Evolutionary conservation across 768 basidiomycete species (phyloP), one percentile per base, ranked within the genome.

Genomic region (Phaeotremella skinneri): DNA sequence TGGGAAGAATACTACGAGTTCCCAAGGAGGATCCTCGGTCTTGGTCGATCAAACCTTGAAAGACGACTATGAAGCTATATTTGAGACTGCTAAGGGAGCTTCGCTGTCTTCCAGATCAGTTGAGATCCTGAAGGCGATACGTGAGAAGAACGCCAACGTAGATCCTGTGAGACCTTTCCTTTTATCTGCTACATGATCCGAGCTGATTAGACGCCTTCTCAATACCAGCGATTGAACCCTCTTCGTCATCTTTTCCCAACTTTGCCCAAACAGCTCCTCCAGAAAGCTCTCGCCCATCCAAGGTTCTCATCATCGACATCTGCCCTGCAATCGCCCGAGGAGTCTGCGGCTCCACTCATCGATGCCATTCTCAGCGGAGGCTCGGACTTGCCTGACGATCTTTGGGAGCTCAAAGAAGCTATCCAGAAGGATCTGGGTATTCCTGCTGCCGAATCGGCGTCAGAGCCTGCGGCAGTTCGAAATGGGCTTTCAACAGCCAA

Each of bases 311-410:
- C 64, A 23, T 21, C 57, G 23, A 52, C 66, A 7, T 66, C 68
- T 6, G 47, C 62, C n/a, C 34, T 59, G 14, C 25, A 66, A 3
- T 56, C 58, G 1, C 50, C 63, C 0, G 70, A 70, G 16, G 65
- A 63, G 20, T 55, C 49, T 37, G 69, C 67, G 14, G 67, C 70
- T 26, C 67, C 66, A 1, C 49, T 77, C 0, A 64, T 73, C 41
- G 69, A 77, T 9, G 62, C 63, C 14, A 70, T 77, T 32, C 62
- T 77, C n/a, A 58, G 52, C 26, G 63, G 88, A 83, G 68, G 90
- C 83, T 30, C 81, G 78, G 57, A 82, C 79, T 68, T 84, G 83
- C 58, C 85, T 78, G 69, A 86, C 81, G 56, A 93, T 80, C 74
- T 88, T 81, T 62, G 83, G 82, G 55, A 92, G 81, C 29, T 88